Conservation (phyloP, 1,284 basidiomycete species). For the Omphalotus olearius region DNA sequence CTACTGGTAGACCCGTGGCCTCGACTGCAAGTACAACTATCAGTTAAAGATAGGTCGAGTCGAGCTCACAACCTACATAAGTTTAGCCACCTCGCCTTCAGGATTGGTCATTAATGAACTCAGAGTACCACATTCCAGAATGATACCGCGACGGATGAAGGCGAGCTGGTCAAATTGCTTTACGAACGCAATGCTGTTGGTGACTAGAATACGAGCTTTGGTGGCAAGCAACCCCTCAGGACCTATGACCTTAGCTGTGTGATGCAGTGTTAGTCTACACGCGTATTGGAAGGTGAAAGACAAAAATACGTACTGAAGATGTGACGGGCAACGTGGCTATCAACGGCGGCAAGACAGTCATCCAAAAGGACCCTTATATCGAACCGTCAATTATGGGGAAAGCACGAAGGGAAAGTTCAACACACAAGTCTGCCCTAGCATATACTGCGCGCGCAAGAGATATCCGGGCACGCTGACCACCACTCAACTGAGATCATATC, state of each 20-base stretch:
- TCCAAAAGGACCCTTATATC: slow-evolving; percentile 38
- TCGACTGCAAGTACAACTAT: slow-evolving; percentile 23
- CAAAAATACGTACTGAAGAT: slow-evolving; percentile 27
- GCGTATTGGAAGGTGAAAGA: neutral
- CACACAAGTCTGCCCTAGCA: slow-evolving; percentile 43
- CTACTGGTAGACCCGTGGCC: slow-evolving; percentile 41
- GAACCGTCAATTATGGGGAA: neutral
- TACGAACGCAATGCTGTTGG: slow-evolving; percentile 86
- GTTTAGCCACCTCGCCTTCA: slow-evolving; percentile 71
- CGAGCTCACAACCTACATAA: slow-evolving; percentile 56
- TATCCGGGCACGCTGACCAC: slow-evolving; percentile 60
- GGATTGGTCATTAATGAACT: slow-evolving; percentile 57
- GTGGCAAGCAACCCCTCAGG: slow-evolving; percentile 81
- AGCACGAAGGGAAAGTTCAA: slow-evolving; percentile 20
- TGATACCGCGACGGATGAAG: slow-evolving; percentile 81
- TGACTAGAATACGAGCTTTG: slow-evolving; percentile 87
- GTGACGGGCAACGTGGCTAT: slow-evolving; percentile 41
- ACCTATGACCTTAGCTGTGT: slow-evolving; percentile 84
- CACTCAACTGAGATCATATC: slow-evolving; percentile 35
- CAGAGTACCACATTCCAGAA: slow-evolving; percentile 79
- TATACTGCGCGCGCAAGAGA: slow-evolving; percentile 26
- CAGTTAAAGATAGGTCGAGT: neutral
- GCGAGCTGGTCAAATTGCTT: slow-evolving; percentile 77
- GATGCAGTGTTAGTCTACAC: slow-evolving; percentile 10
- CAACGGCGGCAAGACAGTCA: slow-evolving; percentile 54